Base-by-base conservation (phyloP, 106 monocot species). In the Amphibolis antarctica region DNA sequence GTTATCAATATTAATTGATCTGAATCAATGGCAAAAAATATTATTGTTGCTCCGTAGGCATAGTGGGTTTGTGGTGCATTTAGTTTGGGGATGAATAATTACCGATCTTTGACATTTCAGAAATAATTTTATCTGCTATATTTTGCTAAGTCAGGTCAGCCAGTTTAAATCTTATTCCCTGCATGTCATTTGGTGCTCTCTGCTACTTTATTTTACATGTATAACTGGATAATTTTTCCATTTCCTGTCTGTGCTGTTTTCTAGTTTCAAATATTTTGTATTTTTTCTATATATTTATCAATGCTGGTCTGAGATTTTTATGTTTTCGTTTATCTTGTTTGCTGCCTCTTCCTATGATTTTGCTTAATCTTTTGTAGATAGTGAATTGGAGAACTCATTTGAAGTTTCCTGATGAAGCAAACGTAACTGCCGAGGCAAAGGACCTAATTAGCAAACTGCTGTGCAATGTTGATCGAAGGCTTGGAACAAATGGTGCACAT, bases 401-500 rank as follows among this genome's bases (percentile, higher is more conserved):
- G 52, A 92, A 85, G 60, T 92, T 92, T 76, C 92, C 92, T 64
- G 85, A 82, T 53, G 92, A 88, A 72, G 82, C 92, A 59, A 85
- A 66, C 46, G 28, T 92, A 42, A 77, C 82, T 56, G 14, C 44
- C 61, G 82, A 88, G 66, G 88, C 92, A 28, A 92, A 80, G 72
- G 92, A 88, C 76, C 82, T 92, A 30, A 78, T 88, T 27, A 77
- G 88, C 53, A 92, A 75, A 69, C 78, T 92, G 28, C 78, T 92
- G 53, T 92, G 92, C 74, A 81, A 85, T 63, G 92, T 88, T 17
- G 92, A 88, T 44, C 85, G 84, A 57, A 80, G 92, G 55, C 82
- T 92, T 56, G 92, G 92, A 23, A 88, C 92, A 65, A 81, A 74
- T 44, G 88, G 92, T 62, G 85, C 88, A 25, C 49, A 82, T 71